Percentiles rank a stretch among this genome's conserved stretches.
These are phyloP conservation scores for Fusarium sacchari DNA, from an alignment of 2,329 filamentous ascomycete genomes.

Conservation along the genomic window DNA sequence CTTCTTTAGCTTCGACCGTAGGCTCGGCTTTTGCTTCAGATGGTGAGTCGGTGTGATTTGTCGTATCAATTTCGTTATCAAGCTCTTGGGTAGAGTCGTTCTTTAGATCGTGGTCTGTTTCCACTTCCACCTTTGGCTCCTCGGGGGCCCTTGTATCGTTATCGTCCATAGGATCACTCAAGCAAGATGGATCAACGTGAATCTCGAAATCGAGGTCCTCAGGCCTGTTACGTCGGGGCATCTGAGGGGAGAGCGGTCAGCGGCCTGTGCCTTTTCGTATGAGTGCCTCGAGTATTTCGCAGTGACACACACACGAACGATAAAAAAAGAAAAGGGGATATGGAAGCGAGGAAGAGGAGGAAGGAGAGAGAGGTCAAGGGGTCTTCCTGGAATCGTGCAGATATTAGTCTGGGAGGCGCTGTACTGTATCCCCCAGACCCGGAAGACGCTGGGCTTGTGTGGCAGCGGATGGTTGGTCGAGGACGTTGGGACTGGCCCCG, in stretches of 20 bases:
- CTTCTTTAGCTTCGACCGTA: slow-evolving; percentile 17
- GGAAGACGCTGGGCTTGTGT: slow-evolving; percentile 28
- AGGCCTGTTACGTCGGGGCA: slow-evolving; percentile 45
- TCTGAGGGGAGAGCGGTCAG: slow-evolving; percentile 29
- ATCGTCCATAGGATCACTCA: slow-evolving; percentile 55
- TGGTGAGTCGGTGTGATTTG: slow-evolving; percentile 15
- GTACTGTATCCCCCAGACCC: not conserved
- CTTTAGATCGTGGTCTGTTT: slow-evolving; percentile 23
- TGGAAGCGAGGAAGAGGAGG: slow-evolving; percentile 16
- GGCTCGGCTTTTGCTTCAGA: slow-evolving; percentile 20
- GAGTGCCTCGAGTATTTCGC: slow-evolving; percentile 16
- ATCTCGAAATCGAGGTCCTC: slow-evolving; percentile 58
- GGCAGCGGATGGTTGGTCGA: slow-evolving; percentile 47
- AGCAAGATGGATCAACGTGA: slow-evolving; percentile 58
- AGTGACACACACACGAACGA: slow-evolving; percentile 32
- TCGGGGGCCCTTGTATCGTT: slow-evolving; percentile 35
- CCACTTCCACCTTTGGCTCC: slow-evolving; percentile 32
- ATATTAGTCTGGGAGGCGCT: slow-evolving; percentile 25
- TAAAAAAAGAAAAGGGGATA: slow-evolving; percentile 16
- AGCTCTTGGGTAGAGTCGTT: slow-evolving; percentile 22
- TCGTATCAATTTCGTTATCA: slow-evolving; percentile 15
- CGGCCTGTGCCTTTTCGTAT: slow-evolving; percentile 14
- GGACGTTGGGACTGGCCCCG: slow-evolving; percentile 30
- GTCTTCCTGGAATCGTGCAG: slow-evolving; percentile 40
- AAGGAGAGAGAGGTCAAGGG: slow-evolving; percentile 6